These are phyloP conservation scores for Rhizopogon vulgaris DNA, from an alignment of 768 basidiomycete species.

Conservation along the genomic window DNA sequence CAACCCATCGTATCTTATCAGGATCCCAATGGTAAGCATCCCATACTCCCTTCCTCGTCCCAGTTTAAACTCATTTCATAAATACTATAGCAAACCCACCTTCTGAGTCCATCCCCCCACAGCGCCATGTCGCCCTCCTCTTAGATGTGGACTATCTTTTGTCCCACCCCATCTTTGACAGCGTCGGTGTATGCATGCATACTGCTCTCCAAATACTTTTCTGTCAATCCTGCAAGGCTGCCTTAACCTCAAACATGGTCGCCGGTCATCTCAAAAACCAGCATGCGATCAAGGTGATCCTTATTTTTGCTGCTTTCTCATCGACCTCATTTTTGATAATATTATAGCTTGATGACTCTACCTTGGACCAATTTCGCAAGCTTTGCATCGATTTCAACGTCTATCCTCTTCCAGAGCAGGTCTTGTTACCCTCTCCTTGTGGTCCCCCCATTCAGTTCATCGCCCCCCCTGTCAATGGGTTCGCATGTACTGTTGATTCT, in stretches of 20 bases:
- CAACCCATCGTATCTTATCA: too few relatives aligned
- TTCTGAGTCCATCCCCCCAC: too few relatives aligned
- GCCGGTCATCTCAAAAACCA: background rate
- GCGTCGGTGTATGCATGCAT: background rate
- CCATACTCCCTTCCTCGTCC: too few relatives aligned
- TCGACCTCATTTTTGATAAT: too few relatives aligned
- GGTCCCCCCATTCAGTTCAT: background rate
- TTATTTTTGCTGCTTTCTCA: rapidly evolving
- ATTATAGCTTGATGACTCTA: too few relatives aligned
- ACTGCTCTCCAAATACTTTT: background rate
- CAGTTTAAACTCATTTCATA: too few relatives aligned
- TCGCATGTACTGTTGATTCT: background rate
- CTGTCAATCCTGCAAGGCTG: background rate
- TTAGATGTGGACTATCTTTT: too few relatives aligned
- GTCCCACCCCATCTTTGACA: too few relatives aligned
- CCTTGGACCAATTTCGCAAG: background rate
- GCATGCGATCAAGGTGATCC: background rate
- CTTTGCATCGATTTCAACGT: background rate
- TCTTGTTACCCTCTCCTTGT: background rate
- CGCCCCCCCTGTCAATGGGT: background rate
- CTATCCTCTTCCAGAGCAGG: background rate
- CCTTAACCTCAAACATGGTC: background rate
- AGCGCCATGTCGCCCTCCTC: too few relatives aligned
- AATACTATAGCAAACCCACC: too few relatives aligned
- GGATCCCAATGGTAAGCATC: too few relatives aligned